Percentiles rank a stretch among this genome's conserved stretches.
These are phyloP conservation scores for Melampsora americana DNA, from an alignment of 1,284 basidiomycete genomes.

Conservation along the genomic window DNA sequence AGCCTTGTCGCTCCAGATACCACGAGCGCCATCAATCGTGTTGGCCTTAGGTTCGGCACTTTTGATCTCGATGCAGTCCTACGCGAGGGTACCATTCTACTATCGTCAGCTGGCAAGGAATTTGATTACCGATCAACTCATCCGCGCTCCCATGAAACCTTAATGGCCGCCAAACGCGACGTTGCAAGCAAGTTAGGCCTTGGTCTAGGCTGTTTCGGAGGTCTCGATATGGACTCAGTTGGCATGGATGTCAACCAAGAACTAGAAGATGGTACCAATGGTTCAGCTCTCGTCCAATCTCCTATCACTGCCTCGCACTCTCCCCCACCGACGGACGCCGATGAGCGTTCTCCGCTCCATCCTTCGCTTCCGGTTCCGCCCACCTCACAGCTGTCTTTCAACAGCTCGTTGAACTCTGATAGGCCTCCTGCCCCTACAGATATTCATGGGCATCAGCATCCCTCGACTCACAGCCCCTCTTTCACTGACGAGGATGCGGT, in stretches of 20 bases:
- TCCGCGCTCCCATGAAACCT: conserved; percentile 51
- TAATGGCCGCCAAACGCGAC: conserved; percentile 55
- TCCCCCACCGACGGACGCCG: neutral
- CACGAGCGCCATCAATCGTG: conserved; percentile 49
- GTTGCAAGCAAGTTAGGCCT: conserved; percentile 52
- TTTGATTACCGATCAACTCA: conserved; percentile 52
- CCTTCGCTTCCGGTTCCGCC: neutral
- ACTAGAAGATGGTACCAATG: conserved; percentile 46
- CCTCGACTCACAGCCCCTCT: neutral
- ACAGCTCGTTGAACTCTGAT: neutral
- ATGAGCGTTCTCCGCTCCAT: conserved; percentile 9
- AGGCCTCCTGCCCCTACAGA: neutral
- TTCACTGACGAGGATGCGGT: conserved; percentile 35
- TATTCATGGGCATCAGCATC: neutral
- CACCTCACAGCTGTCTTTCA: conserved; percentile 10
- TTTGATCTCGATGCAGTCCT: conserved; percentile 54
- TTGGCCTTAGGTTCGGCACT: conserved; percentile 49
- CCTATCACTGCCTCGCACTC: conserved; percentile 25
- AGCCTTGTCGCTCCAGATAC: conserved; percentile 64
- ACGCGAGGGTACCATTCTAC: conserved; percentile 53
- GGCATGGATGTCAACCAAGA: conserved; percentile 56
- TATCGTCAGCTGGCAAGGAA: conserved; percentile 55
- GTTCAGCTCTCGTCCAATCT: conserved; percentile 12
- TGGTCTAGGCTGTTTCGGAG: conserved; percentile 50
- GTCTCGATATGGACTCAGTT: conserved; percentile 52